phyloP scores from a whole-genome alignment of 202 grass and related monocot genomes.

The Eragrostis tef region DNA sequence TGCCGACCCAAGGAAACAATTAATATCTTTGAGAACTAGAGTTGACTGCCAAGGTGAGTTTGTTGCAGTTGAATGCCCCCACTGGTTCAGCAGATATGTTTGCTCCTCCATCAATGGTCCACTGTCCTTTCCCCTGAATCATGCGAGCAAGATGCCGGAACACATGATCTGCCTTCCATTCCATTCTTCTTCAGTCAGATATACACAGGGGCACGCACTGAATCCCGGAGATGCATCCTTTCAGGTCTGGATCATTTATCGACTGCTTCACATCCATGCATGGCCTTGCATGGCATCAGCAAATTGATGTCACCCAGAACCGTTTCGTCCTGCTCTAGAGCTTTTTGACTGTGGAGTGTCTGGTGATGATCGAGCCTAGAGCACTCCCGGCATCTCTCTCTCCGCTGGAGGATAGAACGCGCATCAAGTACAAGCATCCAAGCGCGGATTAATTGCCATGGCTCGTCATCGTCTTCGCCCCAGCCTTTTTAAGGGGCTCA shows the following conservation, averaged over 20 bases:
- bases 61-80: background rate
- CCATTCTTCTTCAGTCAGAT: background rate
- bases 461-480: background rate
- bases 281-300: background rate
- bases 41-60: background rate
- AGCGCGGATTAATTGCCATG: constrained; percentile 12
- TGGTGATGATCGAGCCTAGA: background rate
- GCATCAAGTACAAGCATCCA: background rate
- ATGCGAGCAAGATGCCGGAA: background rate
- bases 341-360: background rate
- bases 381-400: background rate
- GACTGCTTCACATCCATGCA: background rate
- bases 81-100: background rate
- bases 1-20: too few species aligned
- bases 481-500: background rate
- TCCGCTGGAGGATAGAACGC: background rate
- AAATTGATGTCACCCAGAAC: background rate
- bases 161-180: background rate
- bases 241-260: background rate
- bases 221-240: background rate
- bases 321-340: constrained; percentile 5
- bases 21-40: background rate
- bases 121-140: background rate
- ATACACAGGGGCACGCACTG: background rate
- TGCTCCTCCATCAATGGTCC: background rate